Base-by-base conservation (phyloP, 2,329 filamentous ascomycete species). In the Diaporthe ilicicola region DNA sequence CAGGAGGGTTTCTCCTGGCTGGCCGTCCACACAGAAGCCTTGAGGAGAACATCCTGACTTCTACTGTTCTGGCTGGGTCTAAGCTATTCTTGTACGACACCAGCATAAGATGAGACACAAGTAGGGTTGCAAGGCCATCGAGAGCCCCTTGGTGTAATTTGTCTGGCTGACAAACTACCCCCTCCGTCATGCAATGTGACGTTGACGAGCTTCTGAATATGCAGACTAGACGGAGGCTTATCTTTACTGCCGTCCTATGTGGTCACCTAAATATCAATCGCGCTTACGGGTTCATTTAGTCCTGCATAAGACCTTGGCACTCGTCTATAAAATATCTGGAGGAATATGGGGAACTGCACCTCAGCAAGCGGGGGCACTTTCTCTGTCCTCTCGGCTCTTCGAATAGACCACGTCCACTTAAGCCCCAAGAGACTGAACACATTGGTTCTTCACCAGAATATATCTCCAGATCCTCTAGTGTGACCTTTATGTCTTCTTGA, bases 391-490 rank as follows among this genome's bases (percentile, higher is more conserved):
- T 37, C 22, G 17, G 13, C 12, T 4, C 15, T n/a, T 4, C 3
- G 10, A 2, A 8, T 1, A 4, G 1, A 2, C 32, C 6, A 27
- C 7, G 7, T 2, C 7, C 0, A 8, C 5, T 24, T 37, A 6
- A 4, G 3, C 29, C n/a, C 3, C 2, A 1, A 37, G 13, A 4
- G 17, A 13, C 0, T 19, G 9, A n/a, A n/a, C 34, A 7, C 27
- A 10, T 3, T 1, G 12, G 3, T n/a, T 22, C 2, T 17, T n/a
- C n/a, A n/a, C n/a, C n/a, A n/a, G n/a, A n/a, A n/a, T n/a, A n/a
- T n/a, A n/a, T n/a, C n/a, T n/a, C n/a, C n/a, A n/a, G 17, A 15
- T n/a, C 3, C 5, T 6, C 12, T 27, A 6, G 1, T 27, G 15
- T 32, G 13, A 3, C 7, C 2, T 7, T 54, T 10, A 8, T 37